Base-by-base conservation (phyloP, 192 early-diverging fungal species). In the Allomyces javanicus region DNA sequence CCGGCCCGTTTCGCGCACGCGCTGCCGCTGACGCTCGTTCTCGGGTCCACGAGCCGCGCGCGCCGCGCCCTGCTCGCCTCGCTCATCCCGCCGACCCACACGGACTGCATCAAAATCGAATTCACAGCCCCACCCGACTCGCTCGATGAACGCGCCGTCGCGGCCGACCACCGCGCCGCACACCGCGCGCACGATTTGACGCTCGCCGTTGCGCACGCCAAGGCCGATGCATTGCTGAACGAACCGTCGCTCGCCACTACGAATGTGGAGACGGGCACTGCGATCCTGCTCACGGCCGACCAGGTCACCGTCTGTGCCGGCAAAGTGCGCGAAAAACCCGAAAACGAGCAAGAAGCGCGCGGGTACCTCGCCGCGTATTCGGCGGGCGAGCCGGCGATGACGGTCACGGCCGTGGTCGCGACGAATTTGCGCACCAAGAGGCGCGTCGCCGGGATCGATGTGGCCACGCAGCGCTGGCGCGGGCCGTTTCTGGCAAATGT, bases 321-420 rank as follows among this genome's bases (percentile, higher is more conserved):
- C 17, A 27, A 61, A 17, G 72, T 81, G n/a, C 55, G 80, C 19
- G 77, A 81, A 68, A 81, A 81, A 63, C 80, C 80, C 10, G 68
- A 62, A 25, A 50, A 63, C 27, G 71, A 61, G 24, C 66, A 66
- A 65, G 69, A 78, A 62, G 74, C 72, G 33, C 70, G 72, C 14
- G 19, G 43, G 64, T 81, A 69, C 65, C 63, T 81, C 58, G 61
- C 64, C 58, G 64, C 66, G 21, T 81, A 81, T 44, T 61, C 65
- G 25, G 25, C 25, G 19, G 33, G 33, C 33, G 14, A 62, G 7
- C 77, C 76, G 17, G 79, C 74, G 0, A 70, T 71, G 26, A 81
- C 76, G 12, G 69, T 70, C 50, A 72, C 74, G 7, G 73, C 73
- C 0, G 50, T 81, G 25, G 80, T 79, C n/a, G 73, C 79, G 24